Conservation (phyloP, 208 protist genomes). For the Wallacemonas sp. region DNA sequence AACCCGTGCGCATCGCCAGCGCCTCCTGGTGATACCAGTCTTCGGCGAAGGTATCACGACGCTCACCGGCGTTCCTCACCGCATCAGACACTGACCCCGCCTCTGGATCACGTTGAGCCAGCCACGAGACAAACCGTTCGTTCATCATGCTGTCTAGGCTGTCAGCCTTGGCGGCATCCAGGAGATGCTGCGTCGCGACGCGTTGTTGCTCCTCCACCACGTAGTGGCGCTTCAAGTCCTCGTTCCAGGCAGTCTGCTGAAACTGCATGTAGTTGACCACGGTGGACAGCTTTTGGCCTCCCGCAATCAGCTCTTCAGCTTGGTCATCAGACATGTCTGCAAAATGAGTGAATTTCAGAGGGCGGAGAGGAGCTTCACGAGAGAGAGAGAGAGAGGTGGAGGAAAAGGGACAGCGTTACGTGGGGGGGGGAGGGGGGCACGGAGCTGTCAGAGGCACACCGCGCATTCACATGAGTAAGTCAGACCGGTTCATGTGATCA, state of each 20-base stretch:
- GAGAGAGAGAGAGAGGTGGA: no score
- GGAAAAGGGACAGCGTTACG: no score
- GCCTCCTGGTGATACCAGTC: slow-evolving; percentile 58
- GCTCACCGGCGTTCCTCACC: neutral
- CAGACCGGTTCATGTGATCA: no score
- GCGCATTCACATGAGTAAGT: no score
- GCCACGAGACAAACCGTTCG: slow-evolving; percentile 27
- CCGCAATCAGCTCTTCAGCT: neutral
- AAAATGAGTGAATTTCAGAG: no score
- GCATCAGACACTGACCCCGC: neutral
- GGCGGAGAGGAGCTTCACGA: no score
- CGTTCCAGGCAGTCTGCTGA: slow-evolving; percentile 34
- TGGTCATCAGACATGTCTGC: neutral
- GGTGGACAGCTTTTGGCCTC: slow-evolving; percentile 19
- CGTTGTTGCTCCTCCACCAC: slow-evolving; percentile 25
- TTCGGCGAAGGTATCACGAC: slow-evolving; percentile 9
- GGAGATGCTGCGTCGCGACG: slow-evolving; percentile 18
- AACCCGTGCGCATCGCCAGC: slow-evolving; percentile 49
- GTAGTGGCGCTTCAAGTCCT: slow-evolving; percentile 31
- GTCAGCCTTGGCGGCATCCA: slow-evolving; percentile 12
- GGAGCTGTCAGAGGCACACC: no score
- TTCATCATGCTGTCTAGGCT: slow-evolving; percentile 15
- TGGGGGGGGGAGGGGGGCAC: no score
- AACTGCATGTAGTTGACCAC: slow-evolving; percentile 16
- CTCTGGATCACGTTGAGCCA: slow-evolving; percentile 17